A percentile compares a stretch with the other conserved stretches of the same genome.
Evolutionary conservation across 768 basidiomycete species (phyloP).

Genomic region (Panus rudis): DNA sequence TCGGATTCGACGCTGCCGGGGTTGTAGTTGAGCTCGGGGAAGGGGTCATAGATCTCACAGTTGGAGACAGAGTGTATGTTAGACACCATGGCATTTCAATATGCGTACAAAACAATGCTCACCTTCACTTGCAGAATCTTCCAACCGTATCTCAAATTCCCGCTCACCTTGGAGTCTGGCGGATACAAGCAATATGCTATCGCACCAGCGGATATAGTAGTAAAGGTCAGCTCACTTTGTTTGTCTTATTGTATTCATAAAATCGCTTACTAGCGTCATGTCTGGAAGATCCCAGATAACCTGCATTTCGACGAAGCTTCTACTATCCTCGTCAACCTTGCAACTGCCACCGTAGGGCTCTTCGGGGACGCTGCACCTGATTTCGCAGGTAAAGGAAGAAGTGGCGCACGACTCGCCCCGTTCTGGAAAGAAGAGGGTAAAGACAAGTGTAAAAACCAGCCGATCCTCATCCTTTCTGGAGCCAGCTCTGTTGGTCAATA

Average conservation of each 20-base stretch:
- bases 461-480: constrained; percentile 5
- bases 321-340: constrained; percentile 23
- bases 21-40: constrained; percentile 32
- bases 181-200: constrained; percentile 22
- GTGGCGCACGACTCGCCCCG: constrained; percentile 18
- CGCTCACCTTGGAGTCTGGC: too few species aligned
- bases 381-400: neutral
- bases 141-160: too few species aligned
- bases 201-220: constrained; percentile 19
- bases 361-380: constrained; percentile 10
- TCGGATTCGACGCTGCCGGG: constrained; percentile 24
- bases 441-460: constrained; percentile 22
- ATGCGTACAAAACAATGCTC: too few species aligned
- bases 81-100: too few species aligned
- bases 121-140: too few species aligned
- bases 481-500: constrained; percentile 20
- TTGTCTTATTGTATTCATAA: neutral
- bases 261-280: neutral
- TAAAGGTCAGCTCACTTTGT: constrained; percentile 12
- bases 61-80: constrained; percentile 35
- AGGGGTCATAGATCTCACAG: constrained; percentile 27
- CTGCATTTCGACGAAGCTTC: constrained; percentile 23
- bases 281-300: constrained; percentile 22
- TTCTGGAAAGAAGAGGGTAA: constrained; percentile 20
- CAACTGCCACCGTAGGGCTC: constrained; percentile 22